Conservation (phyloP, 2,329 filamentous ascomycete species). For the Calonectria pseudoturangicola region DNA sequence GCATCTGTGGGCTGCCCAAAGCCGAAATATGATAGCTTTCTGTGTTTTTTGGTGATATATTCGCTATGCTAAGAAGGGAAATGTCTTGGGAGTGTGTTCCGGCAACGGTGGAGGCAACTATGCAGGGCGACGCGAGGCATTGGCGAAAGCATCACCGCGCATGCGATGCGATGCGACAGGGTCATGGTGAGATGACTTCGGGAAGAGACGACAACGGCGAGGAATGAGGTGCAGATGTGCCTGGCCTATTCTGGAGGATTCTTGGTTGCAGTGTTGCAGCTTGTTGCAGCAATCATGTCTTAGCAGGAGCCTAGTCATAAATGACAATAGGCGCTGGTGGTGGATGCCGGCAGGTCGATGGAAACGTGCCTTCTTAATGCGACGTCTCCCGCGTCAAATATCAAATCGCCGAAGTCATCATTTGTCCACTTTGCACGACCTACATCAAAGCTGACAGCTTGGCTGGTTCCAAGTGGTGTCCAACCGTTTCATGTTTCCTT, state of each 20-base stretch:
- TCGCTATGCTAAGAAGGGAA: conserved; percentile 24
- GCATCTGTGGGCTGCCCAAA: conserved; percentile 46
- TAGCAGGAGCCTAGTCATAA: conserved; percentile 29
- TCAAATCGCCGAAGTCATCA: conserved; percentile 29
- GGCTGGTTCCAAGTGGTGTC: conserved; percentile 33
- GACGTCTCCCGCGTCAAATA: conserved; percentile 46
- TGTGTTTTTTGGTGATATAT: conserved; percentile 30
- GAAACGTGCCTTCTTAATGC: conserved; percentile 50
- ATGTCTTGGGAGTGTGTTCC: conserved; percentile 5
- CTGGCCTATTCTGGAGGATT: conserved; percentile 30
- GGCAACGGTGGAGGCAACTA: conserved; percentile 24
- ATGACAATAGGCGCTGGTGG: conserved; percentile 34
- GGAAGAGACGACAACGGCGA: conserved; percentile 11
- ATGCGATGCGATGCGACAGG: conserved; percentile 25
- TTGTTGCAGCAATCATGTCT: conserved; percentile 26
- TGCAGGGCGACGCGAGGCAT: conserved; percentile 23
- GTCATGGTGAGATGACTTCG: conserved; percentile 20
- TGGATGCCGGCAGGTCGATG: conserved; percentile 45
- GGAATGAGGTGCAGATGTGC: conserved; percentile 36
- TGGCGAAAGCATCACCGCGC: conserved; percentile 18
- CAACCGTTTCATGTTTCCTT: conserved; percentile 38
- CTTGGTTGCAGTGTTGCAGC: conserved; percentile 27
- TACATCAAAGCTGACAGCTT: conserved; percentile 37
- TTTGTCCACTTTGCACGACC: conserved; percentile 37
- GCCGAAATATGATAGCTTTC: conserved; percentile 47